Base-by-base conservation (phyloP, 768 basidiomycete genomes). In the Stropharia rugosoannulata region DNA sequence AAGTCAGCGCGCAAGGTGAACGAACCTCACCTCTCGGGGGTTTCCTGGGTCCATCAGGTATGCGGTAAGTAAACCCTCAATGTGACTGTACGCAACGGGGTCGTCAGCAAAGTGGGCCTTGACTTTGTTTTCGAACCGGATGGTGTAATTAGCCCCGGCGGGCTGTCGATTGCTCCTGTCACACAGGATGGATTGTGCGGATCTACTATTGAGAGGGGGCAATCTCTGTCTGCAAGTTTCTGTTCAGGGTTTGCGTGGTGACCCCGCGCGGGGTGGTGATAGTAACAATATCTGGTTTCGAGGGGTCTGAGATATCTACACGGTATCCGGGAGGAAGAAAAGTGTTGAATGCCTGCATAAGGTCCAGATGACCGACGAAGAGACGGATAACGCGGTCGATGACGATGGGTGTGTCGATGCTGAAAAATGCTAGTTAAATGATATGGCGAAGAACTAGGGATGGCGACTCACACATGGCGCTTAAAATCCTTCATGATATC, bases 401-500 rank as follows among this genome's bases (percentile, higher is more conserved):
- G 37, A n/a, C n/a, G n/a, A 54, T 12, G 9, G 42, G 6, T 1
- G 19, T 38, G 11, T 27, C 19, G n/a, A n/a, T 41, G 40, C 40
- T 41, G 22, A n/a, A 19, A 41, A 12, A 41, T 41, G 13, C 13
- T 4, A 22, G 22, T 22, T 22, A 4, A 22, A 22, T 22, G 22
- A 22, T 22, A 22, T 22, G 22, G 22, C 22, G 22, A 22, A 22
- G 22, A 22, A 22, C 22, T 22, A 41, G 19, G 10, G n/a, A 7
- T 41, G 40, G 15, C 2, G 16, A 85, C 83, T 67, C 67, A 86
- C 83, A 67, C 68, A 61, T 88, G 82, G 57, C 84, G 82, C 72
- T 90, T 89, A 74, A 91, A 91, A 64, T 90, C 87, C 71, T 88
- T 88, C 89, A 89, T 89, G 64, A 88, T 85, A 62, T 85, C 82